Evolutionary conservation across 176 grass and related monocot genomes (phyloP), one percentile per base, ranked within the genome.

Genomic region (Carex pumila): DNA sequence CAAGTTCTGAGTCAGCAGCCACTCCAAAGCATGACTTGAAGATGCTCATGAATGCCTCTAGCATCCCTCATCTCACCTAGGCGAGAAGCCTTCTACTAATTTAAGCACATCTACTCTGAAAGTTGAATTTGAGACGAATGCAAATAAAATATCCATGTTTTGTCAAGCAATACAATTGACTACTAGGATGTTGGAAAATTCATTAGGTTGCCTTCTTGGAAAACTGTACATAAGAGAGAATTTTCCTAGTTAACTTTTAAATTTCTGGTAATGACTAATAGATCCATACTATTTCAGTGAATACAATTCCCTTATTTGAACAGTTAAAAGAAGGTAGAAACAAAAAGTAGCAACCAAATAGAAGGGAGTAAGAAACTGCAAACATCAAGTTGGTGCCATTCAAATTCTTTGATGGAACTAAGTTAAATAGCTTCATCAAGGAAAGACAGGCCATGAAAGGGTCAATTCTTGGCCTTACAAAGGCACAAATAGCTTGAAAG

Each of bases 31-130:
- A 83, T 52, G 80, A 83, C 80, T 83, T 83, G 80, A 83, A 83
- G 80, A 83, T 62, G 63, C 80, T 83, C 80, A 83, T 83, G 61
- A 83, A 83, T 83, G 80, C 43, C 43, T 83, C 57, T 68, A 83
- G 80, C 80, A 83, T 83, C 43, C 80, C 80, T 83, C 80, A 83
- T 83, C 60, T 64, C 60, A 83, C 39, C 80, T 52, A 17, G 34
- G 80, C 31, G 22, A 65, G 21, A 65, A 83, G 80, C 80, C 43
- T 68, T 21, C 73, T 77, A 55, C 49, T 77, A 56, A 56, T 32
- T 14, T 77, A 56, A 77, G 73, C 49, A 77, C 73, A 77, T 77
- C 25, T 77, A 77, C 50, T 15, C 50, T 32, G 73, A 55, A 77
- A 77, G 72, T 55, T 76, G 49, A 55, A 55, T 76, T 45, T 21